phyloP scores from a whole-genome alignment of 1,284 basidiomycete species.

The Rhodotorula sp. region DNA sequence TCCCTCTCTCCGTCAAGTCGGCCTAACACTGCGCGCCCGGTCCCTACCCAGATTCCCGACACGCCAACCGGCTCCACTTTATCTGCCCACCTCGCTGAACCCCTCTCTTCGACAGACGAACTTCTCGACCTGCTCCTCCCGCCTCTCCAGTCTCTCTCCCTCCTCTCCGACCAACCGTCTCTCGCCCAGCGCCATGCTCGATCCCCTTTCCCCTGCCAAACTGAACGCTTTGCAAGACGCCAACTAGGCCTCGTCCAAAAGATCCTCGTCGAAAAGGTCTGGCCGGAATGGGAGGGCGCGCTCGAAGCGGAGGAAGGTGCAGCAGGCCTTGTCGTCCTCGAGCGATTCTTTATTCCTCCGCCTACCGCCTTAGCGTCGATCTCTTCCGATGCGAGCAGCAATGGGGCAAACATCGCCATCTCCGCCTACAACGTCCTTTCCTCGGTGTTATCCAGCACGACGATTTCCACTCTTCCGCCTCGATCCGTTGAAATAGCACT shows the following conservation, averaged over 20 bases:
- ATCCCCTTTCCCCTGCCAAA: conserved; percentile 49
- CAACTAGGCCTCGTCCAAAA: conserved; percentile 57
- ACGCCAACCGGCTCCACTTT: not conserved
- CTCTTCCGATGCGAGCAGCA: not conserved
- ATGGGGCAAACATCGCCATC: conserved; percentile 7
- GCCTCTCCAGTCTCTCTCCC: conserved; percentile 58
- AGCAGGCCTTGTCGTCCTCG: conserved; percentile 59
- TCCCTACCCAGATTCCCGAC: not conserved
- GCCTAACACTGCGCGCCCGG: no score
- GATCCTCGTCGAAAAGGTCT: conserved; percentile 61
- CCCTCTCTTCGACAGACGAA: conserved; percentile 55
- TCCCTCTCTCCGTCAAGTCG: not conserved
- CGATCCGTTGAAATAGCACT: conserved; percentile 44
- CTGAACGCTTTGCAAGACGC: conserved; percentile 43
- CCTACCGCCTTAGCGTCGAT: conserved; percentile 9
- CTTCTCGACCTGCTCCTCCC: conserved; percentile 59
- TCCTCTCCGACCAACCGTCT: conserved; percentile 55
- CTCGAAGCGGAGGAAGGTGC: conserved; percentile 57
- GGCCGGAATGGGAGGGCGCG: conserved; percentile 64
- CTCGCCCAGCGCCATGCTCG: conserved; percentile 50
- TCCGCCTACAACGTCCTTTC: conserved; percentile 32
- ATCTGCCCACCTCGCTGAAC: conserved; percentile 41
- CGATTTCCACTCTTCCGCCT: conserved; percentile 28
- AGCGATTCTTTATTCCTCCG: conserved; percentile 37
- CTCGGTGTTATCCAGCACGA: conserved; percentile 50